These are phyloP conservation scores for Fraxinus nigra DNA, from an alignment of 305 asterid species.

Conservation along the genomic window DNA sequence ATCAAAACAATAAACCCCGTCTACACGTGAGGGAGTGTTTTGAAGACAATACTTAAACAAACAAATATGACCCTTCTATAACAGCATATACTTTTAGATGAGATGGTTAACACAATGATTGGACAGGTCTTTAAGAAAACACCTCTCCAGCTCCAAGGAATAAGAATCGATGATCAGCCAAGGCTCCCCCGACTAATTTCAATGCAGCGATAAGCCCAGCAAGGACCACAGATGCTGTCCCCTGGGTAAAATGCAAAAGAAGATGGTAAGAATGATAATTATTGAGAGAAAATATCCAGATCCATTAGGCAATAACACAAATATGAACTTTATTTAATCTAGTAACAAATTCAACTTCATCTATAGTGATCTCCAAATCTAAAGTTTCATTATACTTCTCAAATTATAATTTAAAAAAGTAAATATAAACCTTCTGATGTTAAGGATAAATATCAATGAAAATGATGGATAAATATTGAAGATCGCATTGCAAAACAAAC, in stretches of 20 bases:
- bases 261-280: neutral
- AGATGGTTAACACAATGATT: neutral
- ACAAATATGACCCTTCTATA: neutral
- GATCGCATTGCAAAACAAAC: neutral
- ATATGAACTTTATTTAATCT: neutral
- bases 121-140: neutral
- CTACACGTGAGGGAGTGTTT: neutral
- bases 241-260: slow-evolving; percentile 25
- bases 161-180: slow-evolving; percentile 48
- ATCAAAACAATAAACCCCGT: neutral
- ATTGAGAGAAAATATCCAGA: neutral
- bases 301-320: neutral
- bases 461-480: neutral
- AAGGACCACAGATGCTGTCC: slow-evolving; percentile 60
- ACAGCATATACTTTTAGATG: neutral
- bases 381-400: neutral
- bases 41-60: neutral
- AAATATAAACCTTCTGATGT: neutral
- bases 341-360: neutral
- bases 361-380: neutral
- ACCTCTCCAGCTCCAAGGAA: slow-evolving; percentile 66
- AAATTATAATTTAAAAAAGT: neutral
- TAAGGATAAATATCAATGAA: neutral
- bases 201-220: slow-evolving; percentile 50
- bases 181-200: slow-evolving; percentile 48